A percentile compares a stretch with the other conserved stretches of the same genome.
These are phyloP conservation scores for Patellaria atrata DNA, from an alignment of 495 filamentous ascomycete species.

Conservation along the genomic window DNA sequence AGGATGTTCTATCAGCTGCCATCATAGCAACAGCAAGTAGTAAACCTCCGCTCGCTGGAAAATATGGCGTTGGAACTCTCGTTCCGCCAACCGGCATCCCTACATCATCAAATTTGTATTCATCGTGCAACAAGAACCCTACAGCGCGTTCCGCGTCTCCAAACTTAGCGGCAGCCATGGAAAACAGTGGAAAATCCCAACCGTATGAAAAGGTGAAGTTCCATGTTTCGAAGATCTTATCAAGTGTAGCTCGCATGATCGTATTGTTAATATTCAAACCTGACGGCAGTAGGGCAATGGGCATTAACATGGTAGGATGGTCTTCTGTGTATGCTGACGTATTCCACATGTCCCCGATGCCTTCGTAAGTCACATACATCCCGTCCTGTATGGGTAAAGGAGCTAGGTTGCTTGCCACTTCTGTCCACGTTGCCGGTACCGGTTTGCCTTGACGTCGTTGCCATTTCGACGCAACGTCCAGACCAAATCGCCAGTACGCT, in stretches of 20 bases:
- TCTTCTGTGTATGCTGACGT: conserved; percentile 31
- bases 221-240: conserved; percentile 32
- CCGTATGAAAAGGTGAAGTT: conserved; percentile 35
- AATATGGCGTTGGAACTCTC: conserved; percentile 41
- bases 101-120: conserved; percentile 36
- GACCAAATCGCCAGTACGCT: conserved; percentile 38
- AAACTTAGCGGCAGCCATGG: conserved; percentile 37
- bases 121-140: conserved; percentile 33
- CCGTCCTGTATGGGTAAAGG: conserved; percentile 32
- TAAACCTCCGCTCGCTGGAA: conserved; percentile 34
- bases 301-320: conserved; percentile 37
- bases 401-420: conserved; percentile 32
- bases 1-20: too few species aligned
- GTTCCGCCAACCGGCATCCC: conserved; percentile 38
- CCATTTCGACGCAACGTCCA: conserved; percentile 27
- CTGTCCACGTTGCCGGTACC: conserved; percentile 28
- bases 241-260: conserved; percentile 30
- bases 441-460: conserved; percentile 21
- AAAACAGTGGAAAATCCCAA: conserved; percentile 41
- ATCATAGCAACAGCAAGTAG: conserved; percentile 40
- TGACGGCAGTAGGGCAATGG: conserved; percentile 35
- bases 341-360: conserved; percentile 36
- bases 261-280: conserved; percentile 28
- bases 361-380: conserved; percentile 37
- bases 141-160: conserved; percentile 34